Conservation (phyloP, 2,329 filamentous ascomycete species). For the Fusarium cyanostomum region DNA sequence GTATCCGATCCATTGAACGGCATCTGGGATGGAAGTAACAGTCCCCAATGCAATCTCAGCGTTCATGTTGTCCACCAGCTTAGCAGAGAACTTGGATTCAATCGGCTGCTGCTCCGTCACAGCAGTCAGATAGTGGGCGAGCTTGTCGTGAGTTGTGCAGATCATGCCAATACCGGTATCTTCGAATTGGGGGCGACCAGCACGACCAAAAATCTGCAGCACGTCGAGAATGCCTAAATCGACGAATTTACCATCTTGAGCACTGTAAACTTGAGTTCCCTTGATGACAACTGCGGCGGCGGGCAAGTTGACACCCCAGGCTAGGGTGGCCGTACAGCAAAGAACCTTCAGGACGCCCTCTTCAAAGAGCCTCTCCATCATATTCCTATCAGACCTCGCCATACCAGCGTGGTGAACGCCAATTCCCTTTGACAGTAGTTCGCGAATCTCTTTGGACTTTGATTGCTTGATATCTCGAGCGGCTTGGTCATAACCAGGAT, state of each 20-base stretch:
- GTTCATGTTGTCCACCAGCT: constrained; percentile 95
- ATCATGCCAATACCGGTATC: constrained; percentile 99
- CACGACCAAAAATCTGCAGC: constrained; percentile 97
- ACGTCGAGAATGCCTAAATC: constrained; percentile 97
- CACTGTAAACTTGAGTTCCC: constrained; percentile 95
- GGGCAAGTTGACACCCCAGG: constrained; percentile 98
- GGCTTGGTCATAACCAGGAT: constrained; percentile 83
- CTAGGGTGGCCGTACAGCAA: constrained; percentile 96
- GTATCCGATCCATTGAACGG: constrained; percentile 96
- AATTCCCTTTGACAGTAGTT: constrained; percentile 88
- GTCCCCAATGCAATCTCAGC: constrained; percentile 94
- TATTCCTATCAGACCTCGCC: constrained; percentile 90
- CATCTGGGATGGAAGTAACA: constrained; percentile 92
- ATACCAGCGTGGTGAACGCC: constrained; percentile 98
- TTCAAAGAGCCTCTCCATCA: constrained; percentile 92
- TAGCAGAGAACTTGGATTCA: constrained; percentile 93
- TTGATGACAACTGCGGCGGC: constrained; percentile 98
- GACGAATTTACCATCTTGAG: constrained; percentile 95
- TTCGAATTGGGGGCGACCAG: constrained; percentile 96
- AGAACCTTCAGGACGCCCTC: constrained; percentile 96
- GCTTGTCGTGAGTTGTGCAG: constrained; percentile 92
- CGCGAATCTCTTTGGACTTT: constrained; percentile 85
- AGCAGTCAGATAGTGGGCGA: constrained; percentile 89
- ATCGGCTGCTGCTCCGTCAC: constrained; percentile 97
- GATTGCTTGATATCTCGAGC: constrained; percentile 86